Percentiles rank a stretch among this genome's conserved stretches.
These are phyloP conservation scores for Blastocystis sp. DNA, from an alignment of 352 stramenopile genomes.

Conservation along the genomic window DNA sequence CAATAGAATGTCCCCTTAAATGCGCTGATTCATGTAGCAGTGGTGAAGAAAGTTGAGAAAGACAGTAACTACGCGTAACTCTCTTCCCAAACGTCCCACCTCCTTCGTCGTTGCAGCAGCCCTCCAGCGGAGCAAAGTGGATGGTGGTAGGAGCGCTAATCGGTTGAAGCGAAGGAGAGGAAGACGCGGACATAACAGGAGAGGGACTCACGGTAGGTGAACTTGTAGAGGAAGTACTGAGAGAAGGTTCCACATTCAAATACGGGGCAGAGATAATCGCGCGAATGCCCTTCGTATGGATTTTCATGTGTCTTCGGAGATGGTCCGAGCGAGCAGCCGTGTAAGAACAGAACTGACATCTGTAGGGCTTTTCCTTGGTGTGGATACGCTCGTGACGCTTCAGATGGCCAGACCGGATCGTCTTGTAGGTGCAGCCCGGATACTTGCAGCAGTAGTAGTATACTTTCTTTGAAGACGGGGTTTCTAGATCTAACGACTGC, in stretches of 20 bases:
- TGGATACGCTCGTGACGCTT: constrained; percentile 67
- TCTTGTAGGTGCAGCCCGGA: constrained; percentile 67
- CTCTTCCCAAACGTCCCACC: not conserved
- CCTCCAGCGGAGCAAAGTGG: not conserved
- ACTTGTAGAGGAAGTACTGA: not conserved
- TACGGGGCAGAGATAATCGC: constrained; percentile 1
- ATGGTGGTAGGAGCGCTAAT: not conserved
- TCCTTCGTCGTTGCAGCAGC: constrained; percentile 26
- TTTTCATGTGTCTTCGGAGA: constrained; percentile 65
- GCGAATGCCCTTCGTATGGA: constrained; percentile 64
- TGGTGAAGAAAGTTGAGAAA: constrained; percentile 57
- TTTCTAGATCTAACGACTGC: constrained; percentile 5
- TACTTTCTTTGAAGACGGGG: constrained; percentile 25
- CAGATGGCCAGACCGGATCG: constrained; percentile 64
- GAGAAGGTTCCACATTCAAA: not conserved
- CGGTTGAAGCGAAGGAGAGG: constrained; percentile 48
- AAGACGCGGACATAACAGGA: constrained; percentile 57
- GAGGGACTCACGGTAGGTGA: constrained; percentile 39
- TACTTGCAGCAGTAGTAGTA: constrained; percentile 68
- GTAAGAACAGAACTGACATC: constrained; percentile 62
- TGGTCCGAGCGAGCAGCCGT: constrained; percentile 62
- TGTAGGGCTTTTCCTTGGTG: constrained; percentile 68
- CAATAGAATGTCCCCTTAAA: constrained; percentile 41
- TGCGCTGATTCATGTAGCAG: constrained; percentile 49
- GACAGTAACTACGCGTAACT: constrained; percentile 33